Evolutionary conservation across 148 eudicot genomes (phyloP).

Genomic region (Spergularia marina): DNA sequence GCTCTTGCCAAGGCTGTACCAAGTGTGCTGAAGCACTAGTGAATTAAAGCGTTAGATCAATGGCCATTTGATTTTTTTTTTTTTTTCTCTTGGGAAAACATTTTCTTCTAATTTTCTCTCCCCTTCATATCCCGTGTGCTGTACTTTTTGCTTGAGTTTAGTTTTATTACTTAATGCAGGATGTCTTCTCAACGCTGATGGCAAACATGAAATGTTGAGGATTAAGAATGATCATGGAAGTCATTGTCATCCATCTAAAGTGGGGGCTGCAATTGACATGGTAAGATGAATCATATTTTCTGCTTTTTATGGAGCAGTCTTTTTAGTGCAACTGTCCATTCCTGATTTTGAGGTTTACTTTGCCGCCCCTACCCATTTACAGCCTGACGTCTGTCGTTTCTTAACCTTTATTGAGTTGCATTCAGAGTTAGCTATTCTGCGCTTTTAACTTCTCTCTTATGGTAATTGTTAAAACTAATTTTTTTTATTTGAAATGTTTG

Average conservation of each 20-base stretch:
- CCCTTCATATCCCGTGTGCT: not conserved
- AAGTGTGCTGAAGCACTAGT: too few relatives aligned
- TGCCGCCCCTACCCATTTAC: not conserved
- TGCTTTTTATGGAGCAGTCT: not conserved
- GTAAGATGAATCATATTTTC: constrained; percentile 29
- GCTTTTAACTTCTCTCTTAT: too few relatives aligned
- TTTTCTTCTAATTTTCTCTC: not conserved
- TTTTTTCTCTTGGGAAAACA: not conserved
- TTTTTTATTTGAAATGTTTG: too few relatives aligned
- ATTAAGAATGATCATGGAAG: constrained; percentile 27
- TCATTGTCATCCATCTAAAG: constrained; percentile 15
- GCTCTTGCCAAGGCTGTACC: not conserved
- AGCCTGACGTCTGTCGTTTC: not conserved
- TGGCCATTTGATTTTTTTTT: too few relatives aligned
- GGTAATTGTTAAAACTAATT: too few relatives aligned
- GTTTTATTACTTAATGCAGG: constrained; percentile 39
- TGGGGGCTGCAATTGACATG: constrained; percentile 32
- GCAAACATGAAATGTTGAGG: constrained; percentile 33
- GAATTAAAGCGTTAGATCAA: too few relatives aligned
- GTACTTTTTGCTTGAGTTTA: constrained; percentile 24
- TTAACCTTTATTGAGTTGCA: too few relatives aligned
- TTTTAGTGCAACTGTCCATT: not conserved
- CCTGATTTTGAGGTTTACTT: not conserved
- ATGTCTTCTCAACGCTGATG: constrained; percentile 29
- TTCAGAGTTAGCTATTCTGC: too few relatives aligned